Percentiles rank a stretch among this genome's conserved stretches.
Evolutionary conservation across 2,329 filamentous ascomycete species (phyloP).

Genomic region (Fusarium verrucosum): DNA sequence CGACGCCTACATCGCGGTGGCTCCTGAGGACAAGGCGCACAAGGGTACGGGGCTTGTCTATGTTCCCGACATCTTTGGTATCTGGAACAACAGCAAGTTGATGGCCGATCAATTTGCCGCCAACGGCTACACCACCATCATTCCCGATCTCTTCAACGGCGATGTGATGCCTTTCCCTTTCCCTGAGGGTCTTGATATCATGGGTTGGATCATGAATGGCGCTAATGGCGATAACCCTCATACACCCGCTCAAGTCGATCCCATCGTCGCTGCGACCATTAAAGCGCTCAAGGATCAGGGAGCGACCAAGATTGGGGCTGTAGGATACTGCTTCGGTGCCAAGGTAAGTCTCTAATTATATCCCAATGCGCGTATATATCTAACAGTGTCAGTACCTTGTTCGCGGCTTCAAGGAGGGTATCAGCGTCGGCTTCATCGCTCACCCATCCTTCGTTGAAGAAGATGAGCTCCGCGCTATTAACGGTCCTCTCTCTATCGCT

Average conservation of each 20-base stretch:
- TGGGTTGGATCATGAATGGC: constrained; percentile 53
- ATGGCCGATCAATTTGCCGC: constrained; percentile 54
- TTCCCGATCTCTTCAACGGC: constrained; percentile 53
- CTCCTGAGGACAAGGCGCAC: constrained; percentile 46
- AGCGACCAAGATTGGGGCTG: constrained; percentile 62
- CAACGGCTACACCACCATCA: constrained; percentile 52
- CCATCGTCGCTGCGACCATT: constrained; percentile 52
- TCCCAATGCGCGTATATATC: rapidly evolving
- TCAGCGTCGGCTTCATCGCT: constrained; percentile 69
- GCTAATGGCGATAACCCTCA: constrained; percentile 59
- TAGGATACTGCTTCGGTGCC: constrained; percentile 73
- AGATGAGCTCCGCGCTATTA: constrained; percentile 66
- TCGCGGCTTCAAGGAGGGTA: constrained; percentile 67
- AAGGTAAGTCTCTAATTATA: constrained; percentile 56
- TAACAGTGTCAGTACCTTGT: constrained; percentile 66
- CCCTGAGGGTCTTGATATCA: constrained; percentile 45
- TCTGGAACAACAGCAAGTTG: constrained; percentile 54
- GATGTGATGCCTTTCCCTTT: constrained; percentile 45
- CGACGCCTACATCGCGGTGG: constrained; percentile 62
- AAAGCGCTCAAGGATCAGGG: constrained; percentile 65
- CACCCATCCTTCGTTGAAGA: constrained; percentile 70
- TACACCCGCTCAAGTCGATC: constrained; percentile 46
- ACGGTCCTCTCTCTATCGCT: constrained; percentile 67
- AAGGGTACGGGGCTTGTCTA: constrained; percentile 48
- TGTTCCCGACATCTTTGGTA: constrained; percentile 52